Evolutionary conservation across 225 moss, liverwort and hornwort genomes (phyloP), one percentile per base, ranked within the genome.

Genomic region (Neckera pumila): DNA sequence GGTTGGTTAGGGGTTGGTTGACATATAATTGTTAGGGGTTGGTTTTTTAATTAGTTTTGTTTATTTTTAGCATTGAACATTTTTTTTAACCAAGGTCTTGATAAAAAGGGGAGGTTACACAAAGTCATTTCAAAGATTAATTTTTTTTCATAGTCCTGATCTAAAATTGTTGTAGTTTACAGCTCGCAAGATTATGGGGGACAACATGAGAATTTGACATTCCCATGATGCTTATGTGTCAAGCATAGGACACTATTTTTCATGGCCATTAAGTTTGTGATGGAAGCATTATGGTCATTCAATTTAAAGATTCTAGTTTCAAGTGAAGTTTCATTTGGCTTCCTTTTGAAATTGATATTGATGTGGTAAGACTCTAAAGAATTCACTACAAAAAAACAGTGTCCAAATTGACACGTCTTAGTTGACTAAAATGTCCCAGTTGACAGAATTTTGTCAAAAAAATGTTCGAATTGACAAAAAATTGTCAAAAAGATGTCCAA

Each of bases 161-260:
- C 6, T 43, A 28, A 73, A 73, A 15, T 0, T 4, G 0, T 9
- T 30, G 1, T 45, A 17, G 2, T 13, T 73, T 1, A 0, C 0
- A 43, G 0, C 3, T 43, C 3, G 2, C 2, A 17, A 43, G 28
- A 45, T 17, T 45, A 30, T 45, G 1, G 6, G 1, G 2, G 16
- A 27, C 1, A 1, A 16, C 1, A 17, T 1, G 0, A 0, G 1
- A 72, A 71, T 9, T 9, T 16, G 9, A 5, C 0, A 0, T 72
- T 28, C 10, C 17, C 2, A 27, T 0, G 1, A 43, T 26, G 16
- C 16, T 72, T 43, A 3, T 43, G 1, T 16, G 3, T 27, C 3
- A 0, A 72, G 1, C 3, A 1, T 0, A 27, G 0, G 43, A 43
- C 10, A 16, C 2, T 14, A 43, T 3, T 72, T 43, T n/a, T 72